A percentile compares a stretch with the other conserved stretches of the same genome.
Evolutionary conservation across 202 grass and related monocot species (phyloP).

Genomic region (Bolboschoenoplectus hybrid): DNA sequence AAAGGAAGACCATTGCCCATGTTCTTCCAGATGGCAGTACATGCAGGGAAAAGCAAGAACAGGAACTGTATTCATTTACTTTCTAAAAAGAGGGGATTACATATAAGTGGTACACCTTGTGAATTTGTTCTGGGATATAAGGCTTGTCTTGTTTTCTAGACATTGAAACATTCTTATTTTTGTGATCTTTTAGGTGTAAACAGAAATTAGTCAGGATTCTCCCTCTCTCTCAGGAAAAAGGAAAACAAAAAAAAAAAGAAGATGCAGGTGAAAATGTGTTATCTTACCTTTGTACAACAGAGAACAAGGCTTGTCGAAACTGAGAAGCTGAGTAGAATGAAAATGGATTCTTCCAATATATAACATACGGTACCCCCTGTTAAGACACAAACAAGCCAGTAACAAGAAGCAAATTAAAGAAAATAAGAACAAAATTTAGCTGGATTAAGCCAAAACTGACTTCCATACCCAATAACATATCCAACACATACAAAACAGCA

Average conservation of each 20-base stretch:
- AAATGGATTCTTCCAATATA: slow-evolving; percentile 97
- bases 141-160: not conserved
- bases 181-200: not conserved
- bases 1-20: not conserved
- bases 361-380: slow-evolving; percentile 92
- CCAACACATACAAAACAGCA: slow-evolving; percentile 23
- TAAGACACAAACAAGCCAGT: slow-evolving; percentile 38
- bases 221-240: too few relatives aligned
- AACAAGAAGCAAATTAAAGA: slow-evolving; percentile 20
- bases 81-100: not conserved
- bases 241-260: not conserved
- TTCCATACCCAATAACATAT: slow-evolving; percentile 33
- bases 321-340: slow-evolving; percentile 88
- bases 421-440: slow-evolving; percentile 15
- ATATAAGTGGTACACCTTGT: not conserved
- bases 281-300: slow-evolving; percentile 90
- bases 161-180: slow-evolving; percentile 5
- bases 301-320: slow-evolving; percentile 86
- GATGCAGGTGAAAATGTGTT: not conserved
- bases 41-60: not conserved
- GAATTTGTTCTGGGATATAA: not conserved
- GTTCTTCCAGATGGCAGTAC: not conserved
- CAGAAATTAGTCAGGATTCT: not conserved
- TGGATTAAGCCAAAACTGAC: slow-evolving; percentile 17
- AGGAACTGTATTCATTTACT: not conserved